Conservation (phyloP, 768 basidiomycete genomes). For the Leucocoprinus birnbaumii region DNA sequence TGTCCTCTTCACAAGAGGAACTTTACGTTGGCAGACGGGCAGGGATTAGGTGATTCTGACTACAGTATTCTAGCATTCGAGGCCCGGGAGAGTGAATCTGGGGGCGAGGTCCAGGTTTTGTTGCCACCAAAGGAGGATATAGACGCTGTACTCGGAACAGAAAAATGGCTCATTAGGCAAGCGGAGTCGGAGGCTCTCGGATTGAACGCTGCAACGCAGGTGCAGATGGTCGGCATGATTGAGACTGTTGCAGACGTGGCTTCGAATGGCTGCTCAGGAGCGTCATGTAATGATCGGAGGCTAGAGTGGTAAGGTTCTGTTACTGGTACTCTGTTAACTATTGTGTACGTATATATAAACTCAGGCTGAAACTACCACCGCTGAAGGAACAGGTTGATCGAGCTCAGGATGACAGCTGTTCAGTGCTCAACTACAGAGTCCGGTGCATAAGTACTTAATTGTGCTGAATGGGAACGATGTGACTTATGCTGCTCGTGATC, state of each 20-base stretch:
- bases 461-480: too few species aligned
- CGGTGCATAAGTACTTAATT: too few species aligned
- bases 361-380: too few species aligned
- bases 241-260: not conserved
- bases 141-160: constrained; percentile 60
- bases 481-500: too few species aligned
- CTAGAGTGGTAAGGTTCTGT: not conserved
- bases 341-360: too few species aligned
- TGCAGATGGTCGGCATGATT: constrained; percentile 20
- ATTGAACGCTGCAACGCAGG: constrained; percentile 25
- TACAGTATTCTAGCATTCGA: constrained; percentile 64
- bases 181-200: constrained; percentile 40
- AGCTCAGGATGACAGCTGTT: too few species aligned
- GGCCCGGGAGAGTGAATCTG: constrained; percentile 34
- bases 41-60: constrained; percentile 55
- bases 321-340: too few species aligned
- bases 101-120: constrained; percentile 37
- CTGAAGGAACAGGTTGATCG: too few species aligned
- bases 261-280: not conserved
- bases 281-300: not conserved
- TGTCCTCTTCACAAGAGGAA: constrained; percentile 70
- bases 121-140: constrained; percentile 55
- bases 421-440: too few species aligned
- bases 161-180: constrained; percentile 60
- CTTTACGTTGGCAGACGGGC: constrained; percentile 52